Base-by-base conservation (phyloP, 2,329 filamentous ascomycete species). In the Fusarium sarcochroum region DNA sequence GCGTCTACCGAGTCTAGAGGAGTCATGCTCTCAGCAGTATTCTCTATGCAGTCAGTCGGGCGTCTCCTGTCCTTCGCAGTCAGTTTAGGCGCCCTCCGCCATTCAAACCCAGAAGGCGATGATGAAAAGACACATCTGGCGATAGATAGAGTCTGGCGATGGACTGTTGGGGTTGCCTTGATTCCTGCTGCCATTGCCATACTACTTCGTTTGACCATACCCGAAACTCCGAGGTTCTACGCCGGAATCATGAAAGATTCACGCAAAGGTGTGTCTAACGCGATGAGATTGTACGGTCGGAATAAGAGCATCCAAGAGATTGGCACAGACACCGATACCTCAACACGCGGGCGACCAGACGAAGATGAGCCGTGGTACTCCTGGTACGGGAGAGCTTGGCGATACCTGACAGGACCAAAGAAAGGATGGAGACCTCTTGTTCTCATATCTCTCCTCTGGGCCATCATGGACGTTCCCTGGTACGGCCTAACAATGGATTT, bases 401-500 rank as follows among this genome's bases (percentile, higher is more conserved):
- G 51, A 13, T 58, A 65, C 42, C 9, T 65, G 17, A 30, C 25
- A 14, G 58, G 58, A 6, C 51, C 50, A 6, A 61, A 55, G 14
- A 50, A 52, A 46, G 58, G 53, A 37, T 58, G 51, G 63, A 51
- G 44, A 7, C 42, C 48, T 4, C 40, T 63, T 1, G 25, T 44
- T 9, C 21, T 63, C 2, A 66, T 66, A 14, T 58, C 51, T 5
- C 34, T 62, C 7, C 58, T 66, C 13, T 66, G 63, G 63, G 63
- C 50, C 5, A 48, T 66, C 2, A 63, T 66, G 63, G 63, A 66
- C 9, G 32, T 66, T 11, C 51, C 51, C 2, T 66, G 51, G 51
- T 66, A 66, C 23, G 63, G 63, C 4, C 34, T 66, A 20, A 58
- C 63, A 7, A 52, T 66, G 48, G 58, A 66, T 8, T n/a, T 58